Evolutionary conservation across 78 protist species (phyloP).

Genomic region (Dictyostelium citrinum): DNA sequence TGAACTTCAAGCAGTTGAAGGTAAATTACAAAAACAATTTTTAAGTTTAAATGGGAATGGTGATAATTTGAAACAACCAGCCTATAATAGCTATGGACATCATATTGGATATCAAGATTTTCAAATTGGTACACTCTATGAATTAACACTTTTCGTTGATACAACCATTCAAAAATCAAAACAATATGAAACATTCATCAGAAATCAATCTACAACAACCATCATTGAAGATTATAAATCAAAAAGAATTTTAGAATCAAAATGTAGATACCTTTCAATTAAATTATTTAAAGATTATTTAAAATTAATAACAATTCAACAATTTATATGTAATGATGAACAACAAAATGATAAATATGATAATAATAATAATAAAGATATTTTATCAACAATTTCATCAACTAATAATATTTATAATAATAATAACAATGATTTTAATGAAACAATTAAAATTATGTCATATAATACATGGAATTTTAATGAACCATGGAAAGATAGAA

Average conservation of each 20-base stretch:
- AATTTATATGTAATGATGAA: not conserved
- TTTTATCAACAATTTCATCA: not conserved
- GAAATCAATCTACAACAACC: not conserved
- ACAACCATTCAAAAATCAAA: not conserved
- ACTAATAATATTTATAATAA: not conserved
- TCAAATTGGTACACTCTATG: not conserved
- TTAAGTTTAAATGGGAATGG: not conserved
- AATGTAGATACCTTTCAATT: not conserved
- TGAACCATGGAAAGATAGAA: slow-evolving; percentile 44
- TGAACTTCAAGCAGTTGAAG: not conserved
- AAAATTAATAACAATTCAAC: not conserved
- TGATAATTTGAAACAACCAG: not conserved
- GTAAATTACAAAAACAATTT: not conserved
- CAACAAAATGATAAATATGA: not conserved
- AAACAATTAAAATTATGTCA: slow-evolving; percentile 7
- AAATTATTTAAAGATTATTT: not conserved
- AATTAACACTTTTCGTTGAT: not conserved
- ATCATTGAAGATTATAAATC: not conserved
- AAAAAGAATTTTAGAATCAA: not conserved
- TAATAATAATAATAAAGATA: not conserved
- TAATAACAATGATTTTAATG: not conserved
- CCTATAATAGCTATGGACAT: not conserved
- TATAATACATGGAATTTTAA: slow-evolving; percentile 68
- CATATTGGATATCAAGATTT: not conserved
- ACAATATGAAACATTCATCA: not conserved